Evolutionary conservation across 2,329 filamentous ascomycete genomes (phyloP).

Genomic region (Orbilia oligospora): DNA sequence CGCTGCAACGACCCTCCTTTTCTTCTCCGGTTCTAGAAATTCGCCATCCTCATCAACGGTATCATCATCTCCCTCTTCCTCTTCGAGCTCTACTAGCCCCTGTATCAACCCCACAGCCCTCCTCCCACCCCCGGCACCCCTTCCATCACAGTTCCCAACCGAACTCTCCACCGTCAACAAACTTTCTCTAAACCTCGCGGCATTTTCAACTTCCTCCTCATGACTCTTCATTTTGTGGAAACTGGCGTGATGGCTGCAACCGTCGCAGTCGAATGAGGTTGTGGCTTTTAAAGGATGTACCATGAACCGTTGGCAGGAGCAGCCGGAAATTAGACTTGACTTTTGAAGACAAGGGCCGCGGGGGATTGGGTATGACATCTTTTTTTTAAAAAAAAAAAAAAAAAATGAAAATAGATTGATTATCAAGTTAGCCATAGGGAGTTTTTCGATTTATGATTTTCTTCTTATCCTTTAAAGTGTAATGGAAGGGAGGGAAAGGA

Average conservation of each 20-base stretch:
- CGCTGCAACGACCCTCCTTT: slow-evolving; percentile 26
- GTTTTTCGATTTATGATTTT: no score
- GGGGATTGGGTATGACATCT: slow-evolving; percentile 66
- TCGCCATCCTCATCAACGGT: slow-evolving; percentile 44
- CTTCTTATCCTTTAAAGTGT: no score
- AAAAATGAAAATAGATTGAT: no score
- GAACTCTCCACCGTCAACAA: slow-evolving; percentile 69
- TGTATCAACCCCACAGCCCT: background rate
- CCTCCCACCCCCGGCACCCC: slow-evolving; percentile 3
- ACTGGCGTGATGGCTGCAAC: slow-evolving; percentile 72
- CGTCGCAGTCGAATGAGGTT: slow-evolving; percentile 72
- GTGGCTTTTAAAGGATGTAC: slow-evolving; percentile 72
- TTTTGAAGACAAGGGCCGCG: slow-evolving; percentile 71
- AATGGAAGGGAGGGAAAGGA: background rate
- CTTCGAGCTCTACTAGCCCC: slow-evolving; percentile 29
- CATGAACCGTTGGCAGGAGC: slow-evolving; percentile 73
- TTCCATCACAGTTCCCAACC: slow-evolving; percentile 66
- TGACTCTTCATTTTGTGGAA: slow-evolving; percentile 72
- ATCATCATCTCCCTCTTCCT: slow-evolving; percentile 36
- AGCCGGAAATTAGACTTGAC: slow-evolving; percentile 69
- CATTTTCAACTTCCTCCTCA: slow-evolving; percentile 62
- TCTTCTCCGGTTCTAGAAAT: slow-evolving; percentile 29
- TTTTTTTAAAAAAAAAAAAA: background rate
- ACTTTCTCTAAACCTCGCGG: slow-evolving; percentile 66
- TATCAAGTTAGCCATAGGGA: no score